Evolutionary conservation across 768 basidiomycete species (phyloP).

Genomic region (Auricularia sp.): DNA sequence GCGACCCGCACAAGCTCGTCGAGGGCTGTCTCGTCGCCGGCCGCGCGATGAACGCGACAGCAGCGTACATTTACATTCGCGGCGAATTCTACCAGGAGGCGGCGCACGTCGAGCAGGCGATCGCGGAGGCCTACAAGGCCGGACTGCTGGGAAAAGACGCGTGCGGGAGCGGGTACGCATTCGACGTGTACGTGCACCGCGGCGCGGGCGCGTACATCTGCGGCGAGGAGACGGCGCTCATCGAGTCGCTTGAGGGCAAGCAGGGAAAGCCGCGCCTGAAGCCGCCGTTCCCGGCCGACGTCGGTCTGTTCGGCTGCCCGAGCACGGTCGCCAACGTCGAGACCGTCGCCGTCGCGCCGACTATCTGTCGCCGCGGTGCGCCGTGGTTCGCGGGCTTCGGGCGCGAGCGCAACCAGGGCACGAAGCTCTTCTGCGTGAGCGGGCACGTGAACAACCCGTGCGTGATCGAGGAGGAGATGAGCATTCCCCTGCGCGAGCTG

Average conservation of each 20-base stretch:
- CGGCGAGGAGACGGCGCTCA: conserved; percentile 95
- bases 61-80: conserved; percentile 99
- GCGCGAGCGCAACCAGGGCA: conserved; percentile 84
- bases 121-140: conserved; percentile 85
- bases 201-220: conserved; percentile 98
- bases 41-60: conserved; percentile 91
- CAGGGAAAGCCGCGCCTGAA: conserved; percentile 97
- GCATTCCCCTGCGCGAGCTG: conserved; percentile 86
- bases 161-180: conserved; percentile 86
- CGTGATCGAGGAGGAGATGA: conserved; percentile 99
- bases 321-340: conserved; percentile 98
- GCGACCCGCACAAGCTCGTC: conserved; percentile 96
- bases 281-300: conserved; percentile 97
- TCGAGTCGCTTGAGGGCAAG: conserved; percentile 95
- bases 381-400: conserved; percentile 92
- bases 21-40: conserved; percentile 97
- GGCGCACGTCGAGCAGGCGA: conserved; percentile 86
- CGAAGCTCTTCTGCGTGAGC: conserved; percentile 93
- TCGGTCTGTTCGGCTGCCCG: conserved; percentile 94
- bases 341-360: conserved; percentile 95
- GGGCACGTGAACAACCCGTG: conserved; percentile 98
- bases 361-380: conserved; percentile 82
- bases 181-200: conserved; percentile 97
- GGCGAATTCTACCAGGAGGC: conserved; percentile 98
- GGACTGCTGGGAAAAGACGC: conserved; percentile 85